Percentiles rank a stretch among this genome's conserved stretches.
phyloP scores from a whole-genome alignment of 208 protist genomes.

The Acanthamoeba rhysodes region DNA sequence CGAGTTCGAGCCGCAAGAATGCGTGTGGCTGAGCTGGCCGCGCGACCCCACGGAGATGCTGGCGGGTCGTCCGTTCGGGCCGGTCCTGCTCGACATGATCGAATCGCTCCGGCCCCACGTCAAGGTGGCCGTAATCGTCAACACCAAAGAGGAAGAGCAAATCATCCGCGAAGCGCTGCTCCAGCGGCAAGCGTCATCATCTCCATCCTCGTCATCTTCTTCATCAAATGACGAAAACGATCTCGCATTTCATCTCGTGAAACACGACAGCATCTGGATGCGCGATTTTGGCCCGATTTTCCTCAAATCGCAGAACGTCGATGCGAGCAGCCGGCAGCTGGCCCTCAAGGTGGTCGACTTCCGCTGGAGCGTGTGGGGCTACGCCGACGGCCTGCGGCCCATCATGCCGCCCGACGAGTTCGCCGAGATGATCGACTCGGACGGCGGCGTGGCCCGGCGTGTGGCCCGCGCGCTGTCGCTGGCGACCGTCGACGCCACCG shows the following conservation, averaged over 20 bases:
- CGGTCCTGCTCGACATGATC: slow-evolving; percentile 57
- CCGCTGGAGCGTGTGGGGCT: slow-evolving; percentile 65
- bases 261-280: slow-evolving; percentile 76
- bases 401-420: not conserved
- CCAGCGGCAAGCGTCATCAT: no score
- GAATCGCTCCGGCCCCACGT: slow-evolving; percentile 45
- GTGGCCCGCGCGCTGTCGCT: not conserved
- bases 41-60: not conserved
- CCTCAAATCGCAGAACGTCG: not conserved
- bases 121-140: slow-evolving; percentile 19
- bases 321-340: no score
- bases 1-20: slow-evolving; percentile 65
- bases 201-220: no score
- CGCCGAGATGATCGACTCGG: not conserved
- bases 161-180: not conserved
- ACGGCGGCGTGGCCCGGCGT: not conserved
- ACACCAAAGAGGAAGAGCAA: not conserved
- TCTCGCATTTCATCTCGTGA: not conserved
- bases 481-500: not conserved
- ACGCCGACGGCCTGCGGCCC: not conserved
- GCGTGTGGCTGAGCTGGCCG: slow-evolving; percentile 67
- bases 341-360: slow-evolving; percentile 65
- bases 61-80: not conserved
- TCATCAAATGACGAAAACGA: no score
- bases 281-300: slow-evolving; percentile 83